A percentile compares a stretch with the other conserved stretches of the same genome.
Evolutionary conservation across 129 eudicot genomes (phyloP).

Genomic region (Escallonia rubra): DNA sequence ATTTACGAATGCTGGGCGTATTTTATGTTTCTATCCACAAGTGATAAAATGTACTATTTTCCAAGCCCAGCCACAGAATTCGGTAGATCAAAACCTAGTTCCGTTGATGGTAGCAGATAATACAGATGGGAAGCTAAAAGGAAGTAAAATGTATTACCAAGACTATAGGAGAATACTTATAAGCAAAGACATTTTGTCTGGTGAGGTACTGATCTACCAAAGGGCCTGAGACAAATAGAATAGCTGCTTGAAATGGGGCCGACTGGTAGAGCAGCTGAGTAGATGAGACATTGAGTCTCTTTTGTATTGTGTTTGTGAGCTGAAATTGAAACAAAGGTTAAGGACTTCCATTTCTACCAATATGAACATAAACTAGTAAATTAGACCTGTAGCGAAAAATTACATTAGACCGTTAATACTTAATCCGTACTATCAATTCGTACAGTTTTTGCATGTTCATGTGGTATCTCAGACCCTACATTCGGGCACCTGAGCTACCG

Average conservation of each 20-base stretch:
- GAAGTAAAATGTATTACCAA: slow-evolving; percentile 40
- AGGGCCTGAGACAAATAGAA: slow-evolving; percentile 82
- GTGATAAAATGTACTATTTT: too few species aligned
- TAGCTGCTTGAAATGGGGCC: slow-evolving; percentile 95
- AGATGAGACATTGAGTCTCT: slow-evolving; percentile 85
- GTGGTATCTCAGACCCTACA: too few species aligned
- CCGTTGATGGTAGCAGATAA: neutral
- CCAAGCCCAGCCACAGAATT: too few species aligned
- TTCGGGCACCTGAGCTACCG: too few species aligned
- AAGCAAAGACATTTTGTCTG: slow-evolving; percentile 74
- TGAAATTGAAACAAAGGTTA: slow-evolving; percentile 25
- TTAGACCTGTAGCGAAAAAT: too few species aligned
- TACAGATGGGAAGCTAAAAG: neutral
- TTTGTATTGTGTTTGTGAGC: slow-evolving; percentile 97
- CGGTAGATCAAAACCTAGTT: neutral
- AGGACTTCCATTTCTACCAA: neutral
- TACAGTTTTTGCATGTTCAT: too few species aligned
- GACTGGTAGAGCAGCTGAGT: slow-evolving; percentile 95
- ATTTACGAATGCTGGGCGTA: too few species aligned
- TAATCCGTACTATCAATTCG: too few species aligned
- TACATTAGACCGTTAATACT: too few species aligned
- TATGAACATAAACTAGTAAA: too few species aligned
- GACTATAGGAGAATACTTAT: slow-evolving; percentile 72
- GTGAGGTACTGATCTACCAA: slow-evolving; percentile 81
- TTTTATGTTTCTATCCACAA: too few species aligned